phyloP scores from a whole-genome alignment of 139 green algal species.

The Zygnema cylindricum region DNA sequence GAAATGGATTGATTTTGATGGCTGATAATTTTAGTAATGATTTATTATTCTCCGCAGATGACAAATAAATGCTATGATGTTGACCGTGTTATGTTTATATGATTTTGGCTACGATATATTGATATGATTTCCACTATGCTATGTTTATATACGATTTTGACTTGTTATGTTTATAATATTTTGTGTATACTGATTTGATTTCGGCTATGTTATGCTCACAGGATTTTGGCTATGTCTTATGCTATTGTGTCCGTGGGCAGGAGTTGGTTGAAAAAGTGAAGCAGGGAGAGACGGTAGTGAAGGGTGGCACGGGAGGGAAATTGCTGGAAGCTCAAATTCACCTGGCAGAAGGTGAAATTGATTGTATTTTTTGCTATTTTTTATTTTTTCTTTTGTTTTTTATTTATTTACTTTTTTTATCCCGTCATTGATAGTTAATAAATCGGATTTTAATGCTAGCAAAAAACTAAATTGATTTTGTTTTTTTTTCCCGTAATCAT shows the following conservation, averaged over 20 bases:
- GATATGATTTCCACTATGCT: not conserved
- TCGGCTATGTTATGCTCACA: not conserved
- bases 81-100: not conserved
- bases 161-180: not conserved
- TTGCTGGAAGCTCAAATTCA: conserved; percentile 34
- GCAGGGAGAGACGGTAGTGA: conserved; percentile 32
- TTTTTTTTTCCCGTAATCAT: not conserved
- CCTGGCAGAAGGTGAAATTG: conserved; percentile 28
- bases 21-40: too few relatives aligned
- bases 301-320: conserved; percentile 37
- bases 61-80: too few relatives aligned
- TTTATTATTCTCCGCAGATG: too few relatives aligned
- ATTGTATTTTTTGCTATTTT: too few relatives aligned
- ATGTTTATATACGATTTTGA: not conserved
- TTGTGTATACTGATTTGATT: not conserved
- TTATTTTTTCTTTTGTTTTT: too few relatives aligned
- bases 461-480: not conserved
- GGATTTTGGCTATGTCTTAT: not conserved
- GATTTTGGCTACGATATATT: not conserved
- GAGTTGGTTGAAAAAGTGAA: not conserved
- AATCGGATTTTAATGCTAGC: not conserved
- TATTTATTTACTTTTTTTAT: too few relatives aligned
- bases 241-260: not conserved
- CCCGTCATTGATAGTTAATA: not conserved
- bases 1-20: too few relatives aligned